Percentiles rank a stretch among this genome's conserved stretches.
phyloP scores from a whole-genome alignment of 345 rosid genomes.

The Salix caprea region DNA sequence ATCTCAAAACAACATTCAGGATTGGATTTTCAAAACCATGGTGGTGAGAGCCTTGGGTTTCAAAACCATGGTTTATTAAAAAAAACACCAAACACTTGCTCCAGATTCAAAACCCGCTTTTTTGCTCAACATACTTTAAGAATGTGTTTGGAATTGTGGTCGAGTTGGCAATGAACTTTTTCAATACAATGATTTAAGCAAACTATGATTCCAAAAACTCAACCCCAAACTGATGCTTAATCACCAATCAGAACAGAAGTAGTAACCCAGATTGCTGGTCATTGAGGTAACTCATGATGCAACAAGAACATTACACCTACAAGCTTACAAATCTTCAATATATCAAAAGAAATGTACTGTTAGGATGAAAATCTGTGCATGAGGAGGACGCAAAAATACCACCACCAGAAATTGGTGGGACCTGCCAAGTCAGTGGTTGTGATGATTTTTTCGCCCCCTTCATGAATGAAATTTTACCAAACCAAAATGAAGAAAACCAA shows the following conservation, averaged over 20 bases:
- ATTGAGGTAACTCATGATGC: background rate
- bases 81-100: background rate
- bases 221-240: background rate
- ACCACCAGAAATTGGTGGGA: background rate
- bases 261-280: background rate
- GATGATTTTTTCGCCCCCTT: background rate
- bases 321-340: background rate
- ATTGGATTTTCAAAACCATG: background rate
- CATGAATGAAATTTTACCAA: background rate
- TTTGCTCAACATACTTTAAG: background rate
- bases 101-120: background rate
- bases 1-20: background rate
- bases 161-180: background rate
- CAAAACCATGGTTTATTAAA: background rate
- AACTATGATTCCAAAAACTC: background rate
- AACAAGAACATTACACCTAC: background rate
- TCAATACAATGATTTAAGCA: background rate
- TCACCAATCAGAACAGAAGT: constrained; percentile 1
- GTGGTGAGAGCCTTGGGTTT: background rate
- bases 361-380: background rate
- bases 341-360: background rate
- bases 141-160: background rate
- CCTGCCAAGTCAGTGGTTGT: background rate
- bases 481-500: background rate
- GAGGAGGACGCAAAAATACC: background rate